Evolutionary conservation across 805 yeast species (phyloP).

Genomic region (Vanderwaltozyma polyspora): DNA sequence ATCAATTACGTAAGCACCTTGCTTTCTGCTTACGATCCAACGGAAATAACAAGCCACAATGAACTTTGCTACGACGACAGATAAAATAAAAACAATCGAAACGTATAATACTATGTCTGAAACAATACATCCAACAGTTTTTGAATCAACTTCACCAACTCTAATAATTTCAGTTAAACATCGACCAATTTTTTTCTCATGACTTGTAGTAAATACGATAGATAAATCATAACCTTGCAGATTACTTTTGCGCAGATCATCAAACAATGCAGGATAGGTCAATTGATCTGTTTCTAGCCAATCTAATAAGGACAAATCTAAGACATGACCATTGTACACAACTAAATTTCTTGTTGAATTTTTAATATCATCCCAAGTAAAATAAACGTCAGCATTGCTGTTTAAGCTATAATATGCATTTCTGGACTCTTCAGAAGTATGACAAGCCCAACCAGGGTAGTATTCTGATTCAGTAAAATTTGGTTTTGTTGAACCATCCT

Average conservation of each 20-base stretch:
- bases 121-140: slow-evolving; percentile 88
- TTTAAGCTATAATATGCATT: slow-evolving; percentile 49
- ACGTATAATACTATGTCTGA: slow-evolving; percentile 71
- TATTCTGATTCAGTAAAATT: slow-evolving; percentile 44
- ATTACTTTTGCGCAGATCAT: slow-evolving; percentile 42
- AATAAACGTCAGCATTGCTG: slow-evolving; percentile 65
- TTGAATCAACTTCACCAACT: slow-evolving; percentile 83
- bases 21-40: slow-evolving; percentile 68
- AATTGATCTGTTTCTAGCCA: slow-evolving; percentile 67
- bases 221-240: slow-evolving; percentile 78
- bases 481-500: slow-evolving; percentile 61
- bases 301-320: slow-evolving; percentile 65
- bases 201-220: slow-evolving; percentile 49
- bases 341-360: slow-evolving; percentile 64
- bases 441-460: slow-evolving; percentile 86
- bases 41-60: slow-evolving; percentile 79
- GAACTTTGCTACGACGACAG: slow-evolving; percentile 70
- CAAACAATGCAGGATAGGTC: slow-evolving; percentile 62
- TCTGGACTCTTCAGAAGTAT: slow-evolving; percentile 64
- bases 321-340: slow-evolving; percentile 81
- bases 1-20: slow-evolving; percentile 64
- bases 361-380: slow-evolving; percentile 79
- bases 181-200: slow-evolving; percentile 60
- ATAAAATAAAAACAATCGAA: slow-evolving; percentile 73
- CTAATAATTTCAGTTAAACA: slow-evolving; percentile 78